Conservation (phyloP, 2,329 filamentous ascomycete genomes). For the Macroventuria anomochaeta region DNA sequence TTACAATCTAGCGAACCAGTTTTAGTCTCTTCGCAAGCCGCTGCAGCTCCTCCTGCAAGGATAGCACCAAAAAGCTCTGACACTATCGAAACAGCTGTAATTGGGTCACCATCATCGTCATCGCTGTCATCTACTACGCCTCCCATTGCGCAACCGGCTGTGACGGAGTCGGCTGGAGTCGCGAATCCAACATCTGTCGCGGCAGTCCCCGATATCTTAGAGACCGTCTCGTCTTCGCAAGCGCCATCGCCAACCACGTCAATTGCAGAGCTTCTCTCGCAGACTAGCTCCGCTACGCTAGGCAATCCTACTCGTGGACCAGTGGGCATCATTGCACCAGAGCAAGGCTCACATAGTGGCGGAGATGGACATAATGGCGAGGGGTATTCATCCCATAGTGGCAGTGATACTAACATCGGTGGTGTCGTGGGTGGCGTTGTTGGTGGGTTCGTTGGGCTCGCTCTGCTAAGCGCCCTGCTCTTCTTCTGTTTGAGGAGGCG, state of each 20-base stretch:
- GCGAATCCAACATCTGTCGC: conserved; percentile 16
- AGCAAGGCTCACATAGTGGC: conserved; percentile 23
- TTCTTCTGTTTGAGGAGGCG: conserved; percentile 45
- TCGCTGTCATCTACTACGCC: conserved; percentile 3
- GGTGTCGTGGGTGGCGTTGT: conserved; percentile 46
- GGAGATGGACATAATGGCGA: conserved; percentile 26
- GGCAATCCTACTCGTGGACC: conserved; percentile 30
- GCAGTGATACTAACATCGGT: conserved; percentile 29
- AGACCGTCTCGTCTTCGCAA: conserved; percentile 19
- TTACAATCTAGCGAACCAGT: conserved; percentile 17
- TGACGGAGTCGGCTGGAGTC: conserved; percentile 1
- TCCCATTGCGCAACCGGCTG: conserved; percentile 9
- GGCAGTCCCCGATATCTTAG: conserved; percentile 21
- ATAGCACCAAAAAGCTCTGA: conserved; percentile 41
- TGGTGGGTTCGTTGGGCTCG: conserved; percentile 43
- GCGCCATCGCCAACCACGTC: conserved; percentile 19
- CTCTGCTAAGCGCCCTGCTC: conserved; percentile 39
- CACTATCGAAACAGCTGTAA: conserved; percentile 34
- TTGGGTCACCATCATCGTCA: background rate
- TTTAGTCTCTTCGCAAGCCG: conserved; percentile 19
- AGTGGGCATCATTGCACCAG: conserved; percentile 40
- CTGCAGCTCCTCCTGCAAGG: conserved; percentile 18
- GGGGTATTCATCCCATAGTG: conserved; percentile 4
- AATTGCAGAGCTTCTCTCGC: conserved; percentile 19
- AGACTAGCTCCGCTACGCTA: conserved; percentile 24